Evolutionary conservation across 73 alveolate species (phyloP), one percentile per base, ranked within the genome.

Genomic region (Stentor coeruleus): DNA sequence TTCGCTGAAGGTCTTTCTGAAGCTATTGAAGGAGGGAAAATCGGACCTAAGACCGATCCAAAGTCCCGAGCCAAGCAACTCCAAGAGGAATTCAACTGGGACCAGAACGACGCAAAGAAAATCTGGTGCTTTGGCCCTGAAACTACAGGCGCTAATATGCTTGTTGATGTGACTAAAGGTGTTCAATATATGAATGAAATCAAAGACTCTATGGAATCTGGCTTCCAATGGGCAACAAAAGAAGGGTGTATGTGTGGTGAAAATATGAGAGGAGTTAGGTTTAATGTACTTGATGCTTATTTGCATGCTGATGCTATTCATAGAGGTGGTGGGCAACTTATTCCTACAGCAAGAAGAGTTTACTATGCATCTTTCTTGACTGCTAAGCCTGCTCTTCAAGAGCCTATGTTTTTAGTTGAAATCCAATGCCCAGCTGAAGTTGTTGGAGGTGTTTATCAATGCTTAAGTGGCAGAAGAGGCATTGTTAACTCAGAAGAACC

Each of bases 391-490:
- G 91, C 95, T 73, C 81, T 93, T 77, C 94, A 85, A 82, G 97
- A 93, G 76, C 99, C 99, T 11, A 85, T 96, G 59, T 96, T 88
- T 92, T 83, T 96, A 83, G 95, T 91, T 82, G 98, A 96, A 86
- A 96, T 96, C 92, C 87, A 93, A 38, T 85, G 97, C 73, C 99
- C 99, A 33, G 81, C 83, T 77, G 99, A 95, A 35, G 97, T 93
- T 37, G 82, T 90, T 84, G 96, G 98, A 57, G 98, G 97, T 59
- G 93, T 96, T 91, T 95, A 97, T 88, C 92, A 92, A 77, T 82
- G 94, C 90, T 89, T 96, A 83, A 89, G 90, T 75, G 95, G 89
- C 74, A 95, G 99, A 90, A 93, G 99, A 91, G 99, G 99, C 84
- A 93, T 91, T 82, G 97, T 96, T 79, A 86, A 91, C 77, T 96